phyloP scores from a whole-genome alignment of 306 rosid genomes.

The Urtica urens region DNA sequence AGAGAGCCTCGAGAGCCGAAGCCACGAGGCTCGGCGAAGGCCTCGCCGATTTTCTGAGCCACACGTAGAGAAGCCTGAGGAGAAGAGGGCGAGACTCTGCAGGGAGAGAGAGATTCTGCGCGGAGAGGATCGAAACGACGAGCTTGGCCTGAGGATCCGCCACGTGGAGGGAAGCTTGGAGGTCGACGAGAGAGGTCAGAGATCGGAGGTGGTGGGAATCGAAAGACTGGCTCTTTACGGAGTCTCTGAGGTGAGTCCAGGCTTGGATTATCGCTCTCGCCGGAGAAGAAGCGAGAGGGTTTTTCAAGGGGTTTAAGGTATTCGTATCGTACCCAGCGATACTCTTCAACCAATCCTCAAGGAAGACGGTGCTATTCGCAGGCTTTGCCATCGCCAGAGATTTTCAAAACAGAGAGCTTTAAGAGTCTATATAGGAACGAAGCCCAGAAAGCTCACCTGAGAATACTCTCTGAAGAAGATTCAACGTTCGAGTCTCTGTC shows the following conservation, averaged over 20 bases:
- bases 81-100: constrained; percentile 37
- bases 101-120: constrained; percentile 35
- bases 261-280: constrained; percentile 76
- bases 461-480: no score
- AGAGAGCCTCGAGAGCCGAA: constrained; percentile 32
- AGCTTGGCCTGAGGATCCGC: constrained; percentile 80
- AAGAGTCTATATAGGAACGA: no score
- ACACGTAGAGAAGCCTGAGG: constrained; percentile 55
- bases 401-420: no score
- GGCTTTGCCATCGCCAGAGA: constrained; percentile 59
- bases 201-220: constrained; percentile 37
- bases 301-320: constrained; percentile 10
- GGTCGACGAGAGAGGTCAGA: constrained; percentile 48
- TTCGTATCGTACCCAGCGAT: constrained; percentile 24
- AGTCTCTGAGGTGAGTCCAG: constrained; percentile 63
- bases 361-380: constrained; percentile 28
- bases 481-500: no score
- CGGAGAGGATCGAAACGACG: constrained; percentile 47
- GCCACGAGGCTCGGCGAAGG: constrained; percentile 39
- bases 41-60: constrained; percentile 64
- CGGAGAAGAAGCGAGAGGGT: constrained; percentile 31
- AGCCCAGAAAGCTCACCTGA: no score
- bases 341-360: constrained; percentile 64
- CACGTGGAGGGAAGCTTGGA: constrained; percentile 61
- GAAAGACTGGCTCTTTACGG: constrained; percentile 37